Base-by-base conservation (phyloP, 1,284 basidiomycete species). In the Mycena citricolor region DNA sequence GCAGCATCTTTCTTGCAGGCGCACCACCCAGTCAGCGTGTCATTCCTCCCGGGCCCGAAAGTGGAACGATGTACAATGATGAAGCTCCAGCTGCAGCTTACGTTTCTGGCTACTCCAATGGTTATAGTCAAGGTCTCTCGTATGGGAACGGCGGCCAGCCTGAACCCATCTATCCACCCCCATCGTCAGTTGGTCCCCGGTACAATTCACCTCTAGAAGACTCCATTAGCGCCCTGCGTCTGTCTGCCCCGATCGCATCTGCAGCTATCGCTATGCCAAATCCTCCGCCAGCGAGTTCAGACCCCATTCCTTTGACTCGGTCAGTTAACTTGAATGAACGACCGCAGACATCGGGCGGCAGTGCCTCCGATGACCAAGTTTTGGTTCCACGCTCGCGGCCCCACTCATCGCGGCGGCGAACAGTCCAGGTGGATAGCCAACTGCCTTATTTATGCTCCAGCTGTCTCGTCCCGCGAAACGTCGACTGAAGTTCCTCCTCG, bases 11-110 rank as follows among this genome's bases (percentile, higher is more conserved):
- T 32, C 45, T 52, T 19, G 47, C 51, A 5, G 51, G 51, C n/a
- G 51, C 51, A 4, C 36, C 36, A 8, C 46, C 47, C 1, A 52
- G 51, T 30, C 47, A 46, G 25, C 51, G 51, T 22, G 44, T 52
- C 14, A 34, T 50, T 12, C 44, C 48, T 20, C 20, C 25, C 8
- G 33, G n/a, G n/a, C n/a, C n/a, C n/a, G 40, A 6, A 33, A 11
- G 14, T 11, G 19, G 10, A 34, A 20, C 19, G 26, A 21, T 40
- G 32, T 47, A 51, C 24, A 30, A 36, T 29, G 36, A 40, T 8
- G 40, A 36, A 10, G 44, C 36, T 7, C 47, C 51, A 2, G 47
- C 42, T 26, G 21, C 38, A 13, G 51, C 51, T 12, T 52, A 49
- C 23, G 36, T 52, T 11, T 30, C 47, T 6, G 50, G 45, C 4